Conservation (phyloP, 805 yeast genomes). For the Starmerella apicola region DNA sequence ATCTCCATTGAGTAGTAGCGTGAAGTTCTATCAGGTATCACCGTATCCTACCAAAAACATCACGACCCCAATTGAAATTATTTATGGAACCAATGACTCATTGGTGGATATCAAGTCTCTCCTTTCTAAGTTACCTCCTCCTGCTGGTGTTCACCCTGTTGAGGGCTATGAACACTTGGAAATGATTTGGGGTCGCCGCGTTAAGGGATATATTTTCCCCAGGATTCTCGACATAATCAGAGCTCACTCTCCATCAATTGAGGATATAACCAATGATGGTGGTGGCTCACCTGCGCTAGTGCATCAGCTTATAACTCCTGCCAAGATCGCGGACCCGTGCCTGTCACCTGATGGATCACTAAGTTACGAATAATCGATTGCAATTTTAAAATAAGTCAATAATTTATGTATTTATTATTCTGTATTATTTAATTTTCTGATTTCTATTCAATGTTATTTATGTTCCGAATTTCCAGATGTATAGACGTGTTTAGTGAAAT, state of each 20-base stretch:
- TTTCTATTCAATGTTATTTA: no score
- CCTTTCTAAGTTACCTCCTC: conserved; percentile 53
- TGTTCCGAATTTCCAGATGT: no score
- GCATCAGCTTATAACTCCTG: conserved; percentile 1
- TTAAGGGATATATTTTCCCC: conserved; percentile 27
- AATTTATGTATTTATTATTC: no score
- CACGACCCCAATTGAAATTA: conserved; percentile 56
- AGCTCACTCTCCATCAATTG: neutral
- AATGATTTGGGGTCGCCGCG: conserved; percentile 73
- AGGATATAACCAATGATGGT: neutral
- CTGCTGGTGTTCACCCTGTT: conserved; percentile 38
- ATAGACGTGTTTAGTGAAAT: no score
- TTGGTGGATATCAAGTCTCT: conserved; percentile 76
- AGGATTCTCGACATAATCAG: conserved; percentile 11
- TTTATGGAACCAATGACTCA: conserved; percentile 73
- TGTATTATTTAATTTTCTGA: no score
- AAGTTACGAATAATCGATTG: no score
- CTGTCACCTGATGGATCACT: conserved; percentile 1
- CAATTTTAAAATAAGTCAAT: neutral
- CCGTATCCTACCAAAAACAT: conserved; percentile 57
- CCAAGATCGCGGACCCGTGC: conserved; percentile 1
- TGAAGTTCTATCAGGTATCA: conserved; percentile 38
- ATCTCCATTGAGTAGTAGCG: conserved; percentile 20
- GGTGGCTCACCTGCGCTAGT: neutral
- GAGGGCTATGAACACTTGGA: conserved; percentile 77